These are phyloP conservation scores for Diaporthe capsici DNA, from an alignment of 2,329 filamentous ascomycete species.

Conservation along the genomic window DNA sequence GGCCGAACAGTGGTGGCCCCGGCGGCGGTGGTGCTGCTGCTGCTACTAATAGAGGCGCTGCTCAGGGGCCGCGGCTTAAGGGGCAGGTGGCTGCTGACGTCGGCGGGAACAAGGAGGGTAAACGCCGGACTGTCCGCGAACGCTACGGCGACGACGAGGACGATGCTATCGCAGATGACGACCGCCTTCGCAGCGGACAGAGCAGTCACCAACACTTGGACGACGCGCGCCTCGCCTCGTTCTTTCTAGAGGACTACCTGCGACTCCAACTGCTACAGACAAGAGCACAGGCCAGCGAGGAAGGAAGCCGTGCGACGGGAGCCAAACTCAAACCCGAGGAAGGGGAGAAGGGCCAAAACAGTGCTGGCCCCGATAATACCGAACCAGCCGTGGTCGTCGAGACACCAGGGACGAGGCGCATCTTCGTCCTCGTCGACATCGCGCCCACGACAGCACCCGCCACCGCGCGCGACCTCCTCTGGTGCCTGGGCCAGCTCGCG, in stretches of 20 bases:
- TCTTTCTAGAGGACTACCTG: constrained; percentile 51
- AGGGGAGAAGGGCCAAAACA: not conserved
- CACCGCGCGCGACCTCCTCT: constrained; percentile 48
- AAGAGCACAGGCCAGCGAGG: constrained; percentile 3
- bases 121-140: constrained; percentile 16
- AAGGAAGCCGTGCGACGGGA: not conserved
- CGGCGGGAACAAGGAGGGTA: constrained; percentile 36
- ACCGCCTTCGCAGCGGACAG: not conserved
- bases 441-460: constrained; percentile 46
- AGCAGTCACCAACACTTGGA: constrained; percentile 40
- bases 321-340: not conserved
- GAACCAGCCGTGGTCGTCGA: constrained; percentile 42
- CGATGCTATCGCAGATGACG: not conserved
- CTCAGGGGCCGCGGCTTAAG: not conserved
- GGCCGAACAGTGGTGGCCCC: not conserved
- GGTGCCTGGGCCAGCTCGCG: constrained; percentile 48
- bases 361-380: constrained; percentile 42
- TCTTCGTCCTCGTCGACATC: constrained; percentile 52
- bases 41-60: not conserved
- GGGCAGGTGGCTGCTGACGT: not conserved
- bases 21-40: not conserved
- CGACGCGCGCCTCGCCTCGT: constrained; percentile 49
- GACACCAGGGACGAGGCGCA: constrained; percentile 46
- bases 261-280: not conserved
- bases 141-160: not conserved